phyloP scores from a whole-genome alignment of 768 basidiomycete genomes.

The Hortiboletus flavorubellus region DNA sequence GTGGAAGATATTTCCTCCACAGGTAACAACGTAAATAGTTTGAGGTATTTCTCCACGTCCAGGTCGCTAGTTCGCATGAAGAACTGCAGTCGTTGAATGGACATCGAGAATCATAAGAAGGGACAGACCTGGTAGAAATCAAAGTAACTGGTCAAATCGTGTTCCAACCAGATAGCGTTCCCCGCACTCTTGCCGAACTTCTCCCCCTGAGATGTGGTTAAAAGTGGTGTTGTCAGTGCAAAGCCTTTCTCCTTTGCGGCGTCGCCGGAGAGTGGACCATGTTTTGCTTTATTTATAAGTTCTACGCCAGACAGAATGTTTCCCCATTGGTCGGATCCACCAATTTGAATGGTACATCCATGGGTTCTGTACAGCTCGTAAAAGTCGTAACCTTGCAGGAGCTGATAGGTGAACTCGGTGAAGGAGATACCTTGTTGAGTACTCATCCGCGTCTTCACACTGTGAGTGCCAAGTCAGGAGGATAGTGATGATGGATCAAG shows the following conservation, averaged over 20 bases:
- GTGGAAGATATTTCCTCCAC: constrained; percentile 52
- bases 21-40: constrained; percentile 77
- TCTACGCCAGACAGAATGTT: constrained; percentile 95
- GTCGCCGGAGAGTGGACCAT: neutral
- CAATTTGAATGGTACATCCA: constrained; percentile 82
- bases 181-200: constrained; percentile 98
- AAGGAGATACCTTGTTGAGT: constrained; percentile 92
- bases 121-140: constrained; percentile 90
- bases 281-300: constrained; percentile 61
- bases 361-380: constrained; percentile 62
- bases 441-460: constrained; percentile 76
- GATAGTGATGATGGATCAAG: neutral
- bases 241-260: constrained; percentile 45
- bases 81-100: constrained; percentile 52
- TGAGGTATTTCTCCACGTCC: constrained; percentile 77
- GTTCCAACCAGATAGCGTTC: constrained; percentile 91
- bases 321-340: constrained; percentile 98
- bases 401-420: constrained; percentile 96
- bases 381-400: constrained; percentile 97
- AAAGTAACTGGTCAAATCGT: constrained; percentile 72
- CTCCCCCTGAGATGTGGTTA: constrained; percentile 84
- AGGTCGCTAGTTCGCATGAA: constrained; percentile 80
- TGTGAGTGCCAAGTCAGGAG: constrained; percentile 30
- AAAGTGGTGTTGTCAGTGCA: constrained; percentile 90
- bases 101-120: neutral